Base-by-base conservation (phyloP, 345 rosid species). In the Syzygium jambos region DNA sequence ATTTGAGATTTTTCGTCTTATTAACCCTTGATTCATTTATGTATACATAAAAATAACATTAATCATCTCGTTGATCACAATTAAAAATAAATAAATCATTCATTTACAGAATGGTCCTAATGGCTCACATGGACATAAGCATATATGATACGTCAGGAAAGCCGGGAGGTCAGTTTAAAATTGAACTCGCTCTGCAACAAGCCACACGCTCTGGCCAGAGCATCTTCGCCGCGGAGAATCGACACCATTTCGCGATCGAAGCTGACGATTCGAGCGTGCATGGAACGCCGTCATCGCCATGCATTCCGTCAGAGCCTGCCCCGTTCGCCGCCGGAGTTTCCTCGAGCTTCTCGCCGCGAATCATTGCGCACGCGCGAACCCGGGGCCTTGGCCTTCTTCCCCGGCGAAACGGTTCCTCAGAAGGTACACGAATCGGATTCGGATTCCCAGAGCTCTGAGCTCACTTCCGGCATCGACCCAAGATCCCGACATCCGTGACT, bases 1-100 rank as follows among this genome's bases (percentile, higher is more conserved):
- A 0, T 27, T 27, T 27, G 12, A 0, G 0, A 5, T 59, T 59
- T 51, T 27, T 0, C 0, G 0, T 59, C 3, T 6, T 59, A 59
- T 25, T 27, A n/a, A 25, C 29, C 52, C 12, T 23, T 56, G 0
- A 56, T 56, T 9, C 4, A 56, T 56, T 56, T 23, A 1, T 23
- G 23, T 21, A 23, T n/a, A 30, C 1, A 68, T 68, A 7, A 17
- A 17, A 2, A 34, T 1, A 34, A 34, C 19, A 19, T 2, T 38
- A 38, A 0, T 38, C 27, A 38, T 38, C 25, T 19, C 49, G 2
- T 73, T 2, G 9, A 38, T 73, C 82, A 38, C 15, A 2, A 19
- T 34, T 61, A 6, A 5, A 34, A 1, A 2, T 9, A 34, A 73
- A 73, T 34, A 19, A 73, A 19, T 19, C 80, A 38, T 9, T 4